Evolutionary conservation across 2,329 filamentous ascomycete genomes (phyloP), one percentile per base, ranked within the genome.

Genomic region (Penicillium palitans): DNA sequence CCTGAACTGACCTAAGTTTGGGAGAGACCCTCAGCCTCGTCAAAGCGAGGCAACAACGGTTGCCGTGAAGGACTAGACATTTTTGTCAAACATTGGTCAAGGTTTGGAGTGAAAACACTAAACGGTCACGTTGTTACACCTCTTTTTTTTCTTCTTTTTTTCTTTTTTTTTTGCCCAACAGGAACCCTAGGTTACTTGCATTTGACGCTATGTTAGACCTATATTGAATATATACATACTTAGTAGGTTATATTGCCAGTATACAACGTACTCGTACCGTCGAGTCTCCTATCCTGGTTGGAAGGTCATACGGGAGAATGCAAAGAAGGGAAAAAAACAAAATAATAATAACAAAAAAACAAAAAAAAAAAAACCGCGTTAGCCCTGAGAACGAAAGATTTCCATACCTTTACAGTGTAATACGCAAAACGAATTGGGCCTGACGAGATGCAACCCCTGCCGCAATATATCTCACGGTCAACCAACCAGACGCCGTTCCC

Each of bases 401-500:
- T 64, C 57, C 55, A 59, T 60, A 65, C 62, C 41, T 10, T 35
- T 52, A 60, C 61, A 52, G 21, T 45, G 65, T 66, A 66, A 66
- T 64, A 65, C 64, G 8, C 48, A 42, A 61, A 63, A 58, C 50
- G 40, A 45, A 55, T 60, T 49, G 35, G 53, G 53, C 59, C 57
- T 60, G 62, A 64, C 55, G 47, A 65, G 60, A 65, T 66, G 63
- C 64, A 67, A 65, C 69, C 70, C 68, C 68, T 68, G 66, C 57
- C 62, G 57, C 54, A 65, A 68, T 68, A 72, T 72, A 67, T 72
- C 63, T 51, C 57, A 35, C 50, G 17, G 15, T 29, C 44, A 58
- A 61, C 72, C 72, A 74, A 73, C 72, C 67, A 74, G 33, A 52
- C 21, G 44, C 54, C 42, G 46, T 58, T 62, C 49, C 60, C 65